A percentile compares a stretch with the other conserved stretches of the same genome.
Evolutionary conservation across 495 filamentous ascomycete species (phyloP).

Genomic region (Thermothielavioides terrestris): DNA sequence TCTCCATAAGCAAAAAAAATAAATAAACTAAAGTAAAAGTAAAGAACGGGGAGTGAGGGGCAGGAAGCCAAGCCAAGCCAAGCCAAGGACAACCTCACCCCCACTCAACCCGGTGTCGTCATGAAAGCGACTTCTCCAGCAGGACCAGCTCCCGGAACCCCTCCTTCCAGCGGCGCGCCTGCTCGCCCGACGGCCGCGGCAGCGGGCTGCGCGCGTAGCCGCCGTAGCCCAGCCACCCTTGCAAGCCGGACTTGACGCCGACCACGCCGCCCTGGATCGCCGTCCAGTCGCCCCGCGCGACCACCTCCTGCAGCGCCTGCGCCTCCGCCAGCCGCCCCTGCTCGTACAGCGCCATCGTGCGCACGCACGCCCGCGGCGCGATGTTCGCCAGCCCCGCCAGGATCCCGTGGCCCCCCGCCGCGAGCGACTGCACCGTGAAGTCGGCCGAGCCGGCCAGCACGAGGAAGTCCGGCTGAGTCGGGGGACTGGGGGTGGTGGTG

Average conservation of each 20-base stretch:
- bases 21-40: neutral
- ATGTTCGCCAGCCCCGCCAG: conserved; percentile 82
- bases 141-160: conserved; percentile 67
- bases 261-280: conserved; percentile 81
- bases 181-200: conserved; percentile 54
- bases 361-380: conserved; percentile 66
- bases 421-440: conserved; percentile 75
- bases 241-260: conserved; percentile 71
- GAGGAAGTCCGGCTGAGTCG: conserved; percentile 52
- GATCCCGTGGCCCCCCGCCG: conserved; percentile 78
- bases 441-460: conserved; percentile 85
- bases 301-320: conserved; percentile 64
- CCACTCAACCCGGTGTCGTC: too few relatives aligned
- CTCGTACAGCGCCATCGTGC: conserved; percentile 62
- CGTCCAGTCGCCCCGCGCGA: conserved; percentile 79
- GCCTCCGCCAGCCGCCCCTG: conserved; percentile 64
- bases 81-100: neutral
- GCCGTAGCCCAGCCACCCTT: conserved; percentile 73
- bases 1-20: neutral
- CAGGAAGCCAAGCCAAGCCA: too few relatives aligned
- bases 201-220: conserved; percentile 69
- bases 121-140: conserved; percentile 47
- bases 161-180: conserved; percentile 54
- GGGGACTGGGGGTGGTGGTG: too few relatives aligned
- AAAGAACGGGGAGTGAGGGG: too few relatives aligned